These are phyloP conservation scores for Camelina laxa DNA, from an alignment of 345 rosid genomes.

Conservation along the genomic window DNA sequence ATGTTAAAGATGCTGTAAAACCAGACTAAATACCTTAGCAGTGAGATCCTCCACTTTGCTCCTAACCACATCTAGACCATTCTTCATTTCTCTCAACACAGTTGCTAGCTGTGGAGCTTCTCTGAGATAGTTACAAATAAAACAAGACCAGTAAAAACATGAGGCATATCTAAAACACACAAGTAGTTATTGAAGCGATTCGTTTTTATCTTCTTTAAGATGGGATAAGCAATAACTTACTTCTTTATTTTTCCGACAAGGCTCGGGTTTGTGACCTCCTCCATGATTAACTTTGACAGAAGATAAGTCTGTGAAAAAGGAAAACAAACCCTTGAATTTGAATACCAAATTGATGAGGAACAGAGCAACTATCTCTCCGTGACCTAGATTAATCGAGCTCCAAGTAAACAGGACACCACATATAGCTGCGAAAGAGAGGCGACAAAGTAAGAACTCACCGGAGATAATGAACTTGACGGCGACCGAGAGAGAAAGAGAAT, in stretches of 20 bases:
- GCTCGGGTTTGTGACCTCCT: slow-evolving; percentile 23
- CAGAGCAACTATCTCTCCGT: not conserved
- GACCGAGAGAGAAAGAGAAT: not conserved
- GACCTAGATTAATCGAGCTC: not conserved
- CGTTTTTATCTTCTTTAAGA: not conserved
- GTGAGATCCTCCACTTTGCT: slow-evolving; percentile 76
- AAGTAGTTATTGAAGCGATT: not conserved
- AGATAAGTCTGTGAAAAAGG: slow-evolving; percentile 18
- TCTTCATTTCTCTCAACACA: slow-evolving; percentile 75
- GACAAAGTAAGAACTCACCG: slow-evolving; percentile 17
- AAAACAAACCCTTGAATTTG: not conserved
- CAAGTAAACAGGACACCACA: not conserved
- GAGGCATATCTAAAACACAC: not conserved
- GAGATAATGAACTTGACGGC: slow-evolving; percentile 6
- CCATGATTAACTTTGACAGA: slow-evolving; percentile 35
- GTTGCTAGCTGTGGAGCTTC: slow-evolving; percentile 70
- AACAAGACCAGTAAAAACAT: not conserved
- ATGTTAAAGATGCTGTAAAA: not conserved
- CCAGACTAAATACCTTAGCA: slow-evolving; percentile 54
- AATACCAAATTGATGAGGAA: not conserved
- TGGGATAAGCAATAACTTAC: slow-evolving; percentile 42
- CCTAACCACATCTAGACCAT: slow-evolving; percentile 72
- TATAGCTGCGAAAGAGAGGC: not conserved
- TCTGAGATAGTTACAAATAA: slow-evolving; percentile 42
- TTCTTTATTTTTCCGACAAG: slow-evolving; percentile 40